Evolutionary conservation across 1,284 basidiomycete species (phyloP), one percentile per base, ranked within the genome.

Genomic region (Schizophyllum amplum): DNA sequence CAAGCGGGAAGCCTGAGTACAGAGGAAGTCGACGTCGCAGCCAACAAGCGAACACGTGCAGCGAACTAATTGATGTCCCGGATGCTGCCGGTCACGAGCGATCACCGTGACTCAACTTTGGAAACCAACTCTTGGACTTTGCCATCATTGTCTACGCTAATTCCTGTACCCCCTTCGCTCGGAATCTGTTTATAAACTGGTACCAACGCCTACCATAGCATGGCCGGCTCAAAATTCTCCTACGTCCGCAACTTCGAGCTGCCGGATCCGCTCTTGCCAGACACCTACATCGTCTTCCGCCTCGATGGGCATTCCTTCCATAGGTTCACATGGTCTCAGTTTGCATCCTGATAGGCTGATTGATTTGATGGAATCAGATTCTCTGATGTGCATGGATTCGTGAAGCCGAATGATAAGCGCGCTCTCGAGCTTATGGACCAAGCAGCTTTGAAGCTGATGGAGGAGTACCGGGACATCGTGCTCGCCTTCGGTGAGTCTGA

Each of bases 291-390:
- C 63, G 77, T 98, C 42, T 81, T 95, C 55, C 84, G 96, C 3
- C 74, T 99, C 50, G 96, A 99, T 67, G 96, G 96, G 0, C 92
- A 94, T 65, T 87, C 90, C 0, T 99, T 99, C 69, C 95, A 98
- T 75, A 86, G 89, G 91, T 95, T 61, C 60, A 81, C 57, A 46
- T n/a, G n/a, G 21, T 22, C 1, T 13, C 27, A 23, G 13, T 42
- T 21, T 51, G 24, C 3, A 51, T 27, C n/a, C 22, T 52, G 9
- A 7, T 49, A 17, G 20, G 20, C 5, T 48, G 57, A 26, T 25
- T 42, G 9, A 42, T 57, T 51, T 24, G 48, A n/a, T 53, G 22
- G 15, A 3, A 50, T 21, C 48, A 94, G 94, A 56, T 93, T 99
- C 69, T 92, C 94, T 0, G 86, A 90, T 20, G 77, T 78, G 17